Base-by-base conservation (phyloP, 2,329 filamentous ascomycete genomes). In the Fusarium sarcochroum region DNA sequence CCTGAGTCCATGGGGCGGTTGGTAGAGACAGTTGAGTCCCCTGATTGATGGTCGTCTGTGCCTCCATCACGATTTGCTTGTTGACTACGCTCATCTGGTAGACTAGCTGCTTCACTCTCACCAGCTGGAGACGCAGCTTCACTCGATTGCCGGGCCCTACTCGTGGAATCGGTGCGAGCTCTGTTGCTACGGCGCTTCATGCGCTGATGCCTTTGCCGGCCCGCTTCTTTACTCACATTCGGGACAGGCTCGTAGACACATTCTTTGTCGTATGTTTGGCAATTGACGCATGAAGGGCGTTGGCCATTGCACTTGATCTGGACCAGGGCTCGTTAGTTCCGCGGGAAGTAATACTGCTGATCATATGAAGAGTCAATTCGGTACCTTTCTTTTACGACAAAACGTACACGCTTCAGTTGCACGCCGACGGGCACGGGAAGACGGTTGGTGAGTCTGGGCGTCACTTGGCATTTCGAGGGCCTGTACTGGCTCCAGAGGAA, bases 241-340 rank as follows among this genome's bases (percentile, higher is more conserved):
- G 58, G 58, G 47, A 78, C 73, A 13, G 78, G 76, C 41, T 80
- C 58, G 25, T 71, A 71, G 9, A 54, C 42, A 30, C 69, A 71
- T 32, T 71, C 62, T 38, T 58, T 55, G 18, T 47, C 52, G 32
- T 66, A 70, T 6, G 53, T 58, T 40, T 63, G 51, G 13, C 69
- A 71, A 32, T 71, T 71, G 44, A 57, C 52, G 48, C 69, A 71
- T 17, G 44, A 53, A 15, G 50, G 69, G 18, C 52, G 54, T 32
- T 65, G 58, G 3, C 67, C 66, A 27, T 82, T 83, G 70, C 84
- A 86, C 68, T 83, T 85, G 74, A 86, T 81, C 84, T 86, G n/a
- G 35, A 27, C n/a, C 20, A 18, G 11, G 21, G 6, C 25, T 18
- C 3, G 18, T 53, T 55, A 65, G 54, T 53, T 41, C 52, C 42